phyloP scores from a whole-genome alignment of 2,329 filamentous ascomycete species.

The Sporothrix variecibatus region DNA sequence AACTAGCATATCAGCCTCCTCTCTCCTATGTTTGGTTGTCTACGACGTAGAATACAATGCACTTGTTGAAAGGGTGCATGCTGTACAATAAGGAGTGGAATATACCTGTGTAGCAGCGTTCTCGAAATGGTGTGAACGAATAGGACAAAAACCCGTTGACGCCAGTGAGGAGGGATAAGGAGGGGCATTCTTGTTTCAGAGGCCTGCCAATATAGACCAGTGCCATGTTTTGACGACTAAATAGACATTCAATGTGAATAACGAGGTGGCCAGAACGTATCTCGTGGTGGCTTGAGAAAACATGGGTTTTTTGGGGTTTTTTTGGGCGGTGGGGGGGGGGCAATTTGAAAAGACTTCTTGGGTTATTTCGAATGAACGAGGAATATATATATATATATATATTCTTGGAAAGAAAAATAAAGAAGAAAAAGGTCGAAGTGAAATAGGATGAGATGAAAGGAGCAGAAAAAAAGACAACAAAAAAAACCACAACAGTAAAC shows the following conservation, averaged over 20 bases:
- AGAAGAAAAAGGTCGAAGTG: too few relatives aligned
- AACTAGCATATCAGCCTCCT: not conserved
- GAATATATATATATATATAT: too few relatives aligned
- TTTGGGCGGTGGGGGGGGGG: too few relatives aligned
- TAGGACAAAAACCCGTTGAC: not conserved
- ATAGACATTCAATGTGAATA: not conserved
- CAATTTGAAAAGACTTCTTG: too few relatives aligned
- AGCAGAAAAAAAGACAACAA: not conserved
- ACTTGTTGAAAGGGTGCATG: not conserved
- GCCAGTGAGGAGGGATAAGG: not conserved
- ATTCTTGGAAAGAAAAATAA: too few relatives aligned
- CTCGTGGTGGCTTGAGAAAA: not conserved
- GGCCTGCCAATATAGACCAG: not conserved
- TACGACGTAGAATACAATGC: not conserved
- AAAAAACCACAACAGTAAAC: not conserved
- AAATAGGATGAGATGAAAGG: not conserved
- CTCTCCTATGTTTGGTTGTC: not conserved
- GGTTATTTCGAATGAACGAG: too few relatives aligned
- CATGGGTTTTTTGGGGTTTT: too few relatives aligned
- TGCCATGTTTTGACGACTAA: not conserved
- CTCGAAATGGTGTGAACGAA: not conserved
- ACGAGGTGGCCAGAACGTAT: not conserved
- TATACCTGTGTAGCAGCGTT: not conserved
- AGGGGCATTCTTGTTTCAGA: not conserved
- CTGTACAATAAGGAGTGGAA: not conserved